Evolutionary conservation across 768 basidiomycete genomes (phyloP).

Genomic region (Serendipita indica): DNA sequence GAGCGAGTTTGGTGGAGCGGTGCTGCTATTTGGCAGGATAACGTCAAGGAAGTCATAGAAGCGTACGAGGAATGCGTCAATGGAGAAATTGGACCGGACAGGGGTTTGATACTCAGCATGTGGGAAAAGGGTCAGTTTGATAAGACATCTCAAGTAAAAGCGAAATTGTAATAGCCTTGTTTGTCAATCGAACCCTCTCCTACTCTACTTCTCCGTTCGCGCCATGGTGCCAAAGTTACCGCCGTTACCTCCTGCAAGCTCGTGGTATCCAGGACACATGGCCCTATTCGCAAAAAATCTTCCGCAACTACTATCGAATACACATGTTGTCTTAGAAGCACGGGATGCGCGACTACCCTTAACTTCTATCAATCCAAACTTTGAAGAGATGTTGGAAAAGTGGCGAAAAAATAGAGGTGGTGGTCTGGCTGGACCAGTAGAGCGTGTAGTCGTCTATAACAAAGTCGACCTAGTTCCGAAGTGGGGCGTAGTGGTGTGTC

Average conservation of each 20-base stretch:
- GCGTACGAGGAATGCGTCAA: conserved; percentile 35
- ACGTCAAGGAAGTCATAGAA: conserved; percentile 26
- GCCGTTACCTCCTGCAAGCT: conserved; percentile 54
- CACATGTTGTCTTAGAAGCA: conserved; percentile 87
- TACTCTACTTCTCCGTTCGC: not conserved
- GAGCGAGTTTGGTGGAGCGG: conserved; percentile 33
- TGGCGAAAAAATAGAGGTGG: conserved; percentile 47
- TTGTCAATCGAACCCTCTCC: not conserved
- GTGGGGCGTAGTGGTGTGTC: conserved; percentile 71
- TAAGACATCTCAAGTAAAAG: not conserved
- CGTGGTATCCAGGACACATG: conserved; percentile 98
- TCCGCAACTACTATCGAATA: conserved; percentile 60
- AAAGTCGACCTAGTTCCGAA: conserved; percentile 84
- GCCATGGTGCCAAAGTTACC: conserved; percentile 20
- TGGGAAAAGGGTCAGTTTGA: conserved; percentile 29
- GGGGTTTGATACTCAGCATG: conserved; percentile 49
- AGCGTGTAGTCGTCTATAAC: conserved; percentile 81
- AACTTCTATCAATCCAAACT: conserved; percentile 79
- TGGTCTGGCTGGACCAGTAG: conserved; percentile 30
- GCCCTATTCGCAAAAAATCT: conserved; percentile 66
- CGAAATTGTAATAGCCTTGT: not conserved
- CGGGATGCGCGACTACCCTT: conserved; percentile 86
- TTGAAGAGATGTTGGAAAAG: conserved; percentile 58
- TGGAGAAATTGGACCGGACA: conserved; percentile 37
- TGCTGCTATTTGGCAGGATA: not conserved